phyloP scores from a whole-genome alignment of 148 eudicot species.

The Diospyros lotus region DNA sequence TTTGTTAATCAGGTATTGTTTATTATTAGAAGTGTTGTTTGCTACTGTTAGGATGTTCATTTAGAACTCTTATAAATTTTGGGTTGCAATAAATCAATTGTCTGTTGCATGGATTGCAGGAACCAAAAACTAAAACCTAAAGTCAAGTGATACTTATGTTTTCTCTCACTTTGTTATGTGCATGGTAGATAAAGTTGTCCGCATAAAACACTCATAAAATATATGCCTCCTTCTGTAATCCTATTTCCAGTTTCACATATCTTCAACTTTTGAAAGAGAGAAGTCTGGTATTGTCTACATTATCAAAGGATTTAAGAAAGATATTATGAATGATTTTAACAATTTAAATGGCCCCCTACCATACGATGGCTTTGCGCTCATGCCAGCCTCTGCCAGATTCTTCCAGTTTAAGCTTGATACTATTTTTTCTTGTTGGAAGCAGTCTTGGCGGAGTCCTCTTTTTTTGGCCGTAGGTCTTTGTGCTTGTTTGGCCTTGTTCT shows the following conservation, averaged over 20 bases:
- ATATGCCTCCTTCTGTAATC: constrained; percentile 1
- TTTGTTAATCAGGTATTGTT: constrained; percentile 89
- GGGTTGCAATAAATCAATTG: neutral
- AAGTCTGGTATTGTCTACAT: neutral
- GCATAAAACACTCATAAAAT: neutral
- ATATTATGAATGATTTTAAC: too few species aligned
- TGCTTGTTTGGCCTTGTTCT: too few species aligned
- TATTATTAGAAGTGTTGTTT: neutral
- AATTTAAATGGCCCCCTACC: too few species aligned
- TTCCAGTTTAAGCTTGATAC: too few species aligned
- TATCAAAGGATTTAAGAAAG: too few species aligned
- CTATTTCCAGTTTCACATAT: neutral
- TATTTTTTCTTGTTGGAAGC: too few species aligned
- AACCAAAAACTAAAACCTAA: neutral
- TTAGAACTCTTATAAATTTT: neutral
- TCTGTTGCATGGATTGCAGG: neutral
- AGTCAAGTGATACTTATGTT: neutral
- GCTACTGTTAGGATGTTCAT: neutral
- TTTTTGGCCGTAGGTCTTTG: too few species aligned
- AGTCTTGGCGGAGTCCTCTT: too few species aligned
- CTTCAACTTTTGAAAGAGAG: neutral
- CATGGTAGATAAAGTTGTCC: neutral
- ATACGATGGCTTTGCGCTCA: too few species aligned
- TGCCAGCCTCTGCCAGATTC: too few species aligned
- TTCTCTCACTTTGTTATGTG: neutral